Base-by-base conservation (phyloP, 2,329 filamentous ascomycete species). In the Sclerotiophoma versabilis region DNA sequence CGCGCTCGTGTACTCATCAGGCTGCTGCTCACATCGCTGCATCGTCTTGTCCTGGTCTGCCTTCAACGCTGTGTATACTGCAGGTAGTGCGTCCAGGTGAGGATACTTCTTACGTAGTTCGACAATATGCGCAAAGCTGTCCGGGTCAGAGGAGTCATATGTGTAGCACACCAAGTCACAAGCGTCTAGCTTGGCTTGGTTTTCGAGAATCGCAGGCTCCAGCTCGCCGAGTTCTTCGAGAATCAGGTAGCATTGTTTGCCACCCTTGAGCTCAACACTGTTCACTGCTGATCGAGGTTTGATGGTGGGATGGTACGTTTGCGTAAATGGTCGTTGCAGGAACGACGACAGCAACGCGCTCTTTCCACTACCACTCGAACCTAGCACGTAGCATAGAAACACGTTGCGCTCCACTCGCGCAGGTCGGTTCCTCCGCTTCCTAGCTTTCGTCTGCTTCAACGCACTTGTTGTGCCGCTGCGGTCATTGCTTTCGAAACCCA, bases 211-310 rank as follows among this genome's bases (percentile, higher is more conserved):
- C 11, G 95, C 95, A 0, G 92, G 90, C 74, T 98, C 95, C n/a
- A 96, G 81, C 75, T 98, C 92, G 27, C 95, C 95, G 0, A 98
- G 87, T 76, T 99, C 95, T 69, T 96, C 91, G 20, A 98, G 82
- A 54, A 99, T 98, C 27, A 99, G 83, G 71, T 99, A 98, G 74
- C 93, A 96, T 76, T 99, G 95, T 74, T 96, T 96, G 45, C 95
- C 95, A 9, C 95, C 95, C 38, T 92, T 92, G 1, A 99, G 84
- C 72, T 99, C 95, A 15, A 99, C 95, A 53, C 91, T 96, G 73
- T 99, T 98, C 62, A 99, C 95, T 0, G 92, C 93, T 4, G 91
- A 90, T 10, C 92, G 89, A 2, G 95, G 92, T 70, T 96, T 95
- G 74, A 99, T 98, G 2, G 95, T 99, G 0, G 95, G 95, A 58